phyloP scores from a whole-genome alignment of 768 basidiomycete genomes.

The Tricholomella constricta region DNA sequence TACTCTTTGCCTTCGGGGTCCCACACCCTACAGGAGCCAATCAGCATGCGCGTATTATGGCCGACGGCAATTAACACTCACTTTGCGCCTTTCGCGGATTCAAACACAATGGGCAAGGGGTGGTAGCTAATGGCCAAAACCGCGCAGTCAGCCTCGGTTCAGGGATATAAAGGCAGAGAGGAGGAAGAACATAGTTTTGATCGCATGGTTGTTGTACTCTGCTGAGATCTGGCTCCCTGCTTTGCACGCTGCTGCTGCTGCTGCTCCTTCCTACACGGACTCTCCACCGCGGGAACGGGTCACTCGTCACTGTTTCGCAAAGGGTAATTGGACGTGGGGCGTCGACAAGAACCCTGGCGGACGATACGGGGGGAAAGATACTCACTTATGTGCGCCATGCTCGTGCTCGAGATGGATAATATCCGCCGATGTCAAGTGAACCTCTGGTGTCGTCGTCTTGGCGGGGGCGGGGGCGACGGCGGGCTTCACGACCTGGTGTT shows the following conservation, averaged over 20 bases:
- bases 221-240: slow-evolving; percentile 6
- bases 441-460: slow-evolving; percentile 3
- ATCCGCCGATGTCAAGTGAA: slow-evolving; percentile 57
- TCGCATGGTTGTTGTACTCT: not conserved
- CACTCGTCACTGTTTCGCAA: slow-evolving; percentile 23
- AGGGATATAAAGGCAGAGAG: slow-evolving; percentile 25
- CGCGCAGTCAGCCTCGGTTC: slow-evolving; percentile 39
- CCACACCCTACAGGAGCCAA: slow-evolving; percentile 61
- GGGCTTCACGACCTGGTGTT: slow-evolving; percentile 19
- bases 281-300: slow-evolving; percentile 15
- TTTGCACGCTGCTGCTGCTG: slow-evolving; percentile 13
- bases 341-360: slow-evolving; percentile 28
- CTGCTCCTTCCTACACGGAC: slow-evolving; percentile 8
- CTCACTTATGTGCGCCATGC: slow-evolving; percentile 89
- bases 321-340: slow-evolving; percentile 27
- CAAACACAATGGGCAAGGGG: slow-evolving; percentile 93
- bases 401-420: slow-evolving; percentile 82
- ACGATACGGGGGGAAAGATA: slow-evolving; percentile 18
- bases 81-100: slow-evolving; percentile 87
- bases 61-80: slow-evolving; percentile 54
- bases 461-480: not conserved
- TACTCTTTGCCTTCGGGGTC: slow-evolving; percentile 95
- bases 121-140: slow-evolving; percentile 79
- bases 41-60: slow-evolving; percentile 9
- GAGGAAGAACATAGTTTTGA: slow-evolving; percentile 20